A percentile compares a stretch with the other conserved stretches of the same genome.
These are phyloP conservation scores for Byssoonygena ceratinophila DNA, from an alignment of 2,329 filamentous ascomycete species.

Conservation along the genomic window DNA sequence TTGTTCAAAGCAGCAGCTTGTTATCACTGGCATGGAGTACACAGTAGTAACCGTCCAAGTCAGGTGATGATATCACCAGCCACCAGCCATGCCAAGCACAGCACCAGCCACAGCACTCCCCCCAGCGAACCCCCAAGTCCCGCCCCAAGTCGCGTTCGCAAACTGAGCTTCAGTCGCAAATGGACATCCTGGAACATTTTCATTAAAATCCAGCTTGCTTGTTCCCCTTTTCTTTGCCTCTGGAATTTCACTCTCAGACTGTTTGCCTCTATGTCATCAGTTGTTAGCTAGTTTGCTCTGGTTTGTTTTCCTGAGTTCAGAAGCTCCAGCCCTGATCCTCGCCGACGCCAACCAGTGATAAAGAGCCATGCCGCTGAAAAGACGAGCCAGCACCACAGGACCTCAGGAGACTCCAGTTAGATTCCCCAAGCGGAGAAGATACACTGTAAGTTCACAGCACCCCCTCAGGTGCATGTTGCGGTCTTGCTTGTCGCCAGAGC, in stretches of 20 bases:
- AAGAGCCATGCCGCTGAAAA: slow-evolving; percentile 18
- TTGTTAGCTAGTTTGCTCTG: background rate
- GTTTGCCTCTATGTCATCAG: background rate
- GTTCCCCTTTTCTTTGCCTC: background rate
- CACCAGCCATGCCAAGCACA: background rate
- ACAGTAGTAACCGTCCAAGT: no score
- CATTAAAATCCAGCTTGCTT: background rate
- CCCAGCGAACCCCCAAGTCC: background rate
- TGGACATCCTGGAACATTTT: background rate
- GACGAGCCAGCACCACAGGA: slow-evolving; percentile 42
- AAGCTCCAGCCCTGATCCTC: slow-evolving; percentile 11
- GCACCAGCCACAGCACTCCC: background rate
- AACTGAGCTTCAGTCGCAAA: slow-evolving; percentile 10
- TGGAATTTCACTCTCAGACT: background rate
- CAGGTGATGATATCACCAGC: no score
- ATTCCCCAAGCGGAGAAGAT: slow-evolving; percentile 16
- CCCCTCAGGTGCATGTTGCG: background rate
- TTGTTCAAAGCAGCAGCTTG: no score
- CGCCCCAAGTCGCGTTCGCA: slow-evolving; percentile 7
- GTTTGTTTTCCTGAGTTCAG: background rate
- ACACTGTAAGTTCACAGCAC: slow-evolving; percentile 15
- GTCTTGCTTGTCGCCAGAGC: background rate
- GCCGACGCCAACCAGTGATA: slow-evolving; percentile 12
- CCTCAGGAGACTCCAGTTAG: slow-evolving; percentile 14
- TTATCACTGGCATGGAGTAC: no score